phyloP scores from a whole-genome alignment of 1,139 yeast genomes.

The Pichia sp. region DNA sequence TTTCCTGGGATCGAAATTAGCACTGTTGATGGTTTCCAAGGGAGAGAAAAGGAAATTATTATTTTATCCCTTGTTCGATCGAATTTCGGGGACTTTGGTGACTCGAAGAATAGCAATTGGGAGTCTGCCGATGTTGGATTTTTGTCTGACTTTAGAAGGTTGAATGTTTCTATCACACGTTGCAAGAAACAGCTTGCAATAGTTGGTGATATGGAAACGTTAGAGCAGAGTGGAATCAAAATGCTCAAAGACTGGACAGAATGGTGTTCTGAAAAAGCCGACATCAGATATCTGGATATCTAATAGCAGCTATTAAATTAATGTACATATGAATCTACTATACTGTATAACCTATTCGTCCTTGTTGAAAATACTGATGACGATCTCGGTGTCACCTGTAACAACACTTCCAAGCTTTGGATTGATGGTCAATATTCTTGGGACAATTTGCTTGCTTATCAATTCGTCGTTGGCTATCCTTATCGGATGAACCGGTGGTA shows the following conservation, averaged over 20 bases:
- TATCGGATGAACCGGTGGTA: slow-evolving; percentile 1
- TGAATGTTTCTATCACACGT: slow-evolving; percentile 90
- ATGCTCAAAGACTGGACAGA: slow-evolving; percentile 65
- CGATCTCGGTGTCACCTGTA: slow-evolving; percentile 64
- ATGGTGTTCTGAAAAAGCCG: slow-evolving; percentile 67
- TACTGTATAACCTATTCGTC: not conserved
- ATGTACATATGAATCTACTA: not conserved
- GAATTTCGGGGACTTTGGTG: slow-evolving; percentile 35
- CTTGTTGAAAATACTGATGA: slow-evolving; percentile 31
- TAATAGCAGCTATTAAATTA: slow-evolving; percentile 9
- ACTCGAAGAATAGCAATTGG: slow-evolving; percentile 31
- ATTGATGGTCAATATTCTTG: slow-evolving; percentile 67
- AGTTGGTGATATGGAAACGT: slow-evolving; percentile 76
- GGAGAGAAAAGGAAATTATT: slow-evolving; percentile 89
- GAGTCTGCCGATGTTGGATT: slow-evolving; percentile 59
- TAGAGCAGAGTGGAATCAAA: slow-evolving; percentile 37
- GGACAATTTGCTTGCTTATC: slow-evolving; percentile 35
- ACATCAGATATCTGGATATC: slow-evolving; percentile 50
- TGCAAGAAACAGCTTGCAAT: slow-evolving; percentile 83
- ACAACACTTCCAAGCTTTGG: slow-evolving; percentile 76
- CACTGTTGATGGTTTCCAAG: slow-evolving; percentile 91
- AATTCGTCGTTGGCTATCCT: slow-evolving; percentile 4
- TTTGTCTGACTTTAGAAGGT: slow-evolving; percentile 61
- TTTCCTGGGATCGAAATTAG: slow-evolving; percentile 68
- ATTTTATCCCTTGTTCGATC: slow-evolving; percentile 84